phyloP scores from a whole-genome alignment of 169 alveolate species.

The Plasmodium gonderi region DNA sequence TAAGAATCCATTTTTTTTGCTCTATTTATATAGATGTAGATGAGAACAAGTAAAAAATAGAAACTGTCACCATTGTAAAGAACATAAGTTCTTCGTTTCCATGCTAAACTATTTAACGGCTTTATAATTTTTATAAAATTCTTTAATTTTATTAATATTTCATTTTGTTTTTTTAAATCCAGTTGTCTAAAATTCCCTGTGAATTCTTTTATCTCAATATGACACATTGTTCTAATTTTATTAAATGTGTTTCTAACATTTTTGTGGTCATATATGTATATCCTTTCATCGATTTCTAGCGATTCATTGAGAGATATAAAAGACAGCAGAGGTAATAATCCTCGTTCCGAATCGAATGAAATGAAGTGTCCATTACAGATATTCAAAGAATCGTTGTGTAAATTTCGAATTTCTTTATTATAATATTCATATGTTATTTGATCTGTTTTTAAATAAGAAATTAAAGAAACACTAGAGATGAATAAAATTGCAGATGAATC shows the following conservation, averaged over 20 bases:
- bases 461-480: conserved; percentile 41
- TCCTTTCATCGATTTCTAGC: conserved; percentile 52
- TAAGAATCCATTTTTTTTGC: conserved; percentile 61
- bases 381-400: conserved; percentile 34
- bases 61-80: conserved; percentile 52
- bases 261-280: conserved; percentile 62
- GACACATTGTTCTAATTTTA: conserved; percentile 56
- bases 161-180: conserved; percentile 66
- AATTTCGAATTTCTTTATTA: conserved; percentile 39
- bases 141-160: conserved; percentile 40
- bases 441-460: conserved; percentile 49
- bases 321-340: conserved; percentile 51
- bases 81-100: conserved; percentile 66
- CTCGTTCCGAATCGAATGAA: conserved; percentile 40
- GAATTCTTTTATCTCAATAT: conserved; percentile 53
- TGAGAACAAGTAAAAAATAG: conserved; percentile 36
- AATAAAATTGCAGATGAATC: conserved; percentile 43
- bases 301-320: conserved; percentile 49
- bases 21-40: conserved; percentile 48
- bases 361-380: conserved; percentile 34
- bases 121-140: conserved; percentile 23
- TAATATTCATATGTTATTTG: conserved; percentile 45
- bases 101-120: conserved; percentile 33
- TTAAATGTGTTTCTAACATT: conserved; percentile 51
- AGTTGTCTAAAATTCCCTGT: conserved; percentile 66